Percentiles rank a stretch among this genome's conserved stretches.
Evolutionary conservation across 225 moss, liverwort and hornwort genomes (phyloP).

Genomic region (Physcomitrium patens): DNA sequence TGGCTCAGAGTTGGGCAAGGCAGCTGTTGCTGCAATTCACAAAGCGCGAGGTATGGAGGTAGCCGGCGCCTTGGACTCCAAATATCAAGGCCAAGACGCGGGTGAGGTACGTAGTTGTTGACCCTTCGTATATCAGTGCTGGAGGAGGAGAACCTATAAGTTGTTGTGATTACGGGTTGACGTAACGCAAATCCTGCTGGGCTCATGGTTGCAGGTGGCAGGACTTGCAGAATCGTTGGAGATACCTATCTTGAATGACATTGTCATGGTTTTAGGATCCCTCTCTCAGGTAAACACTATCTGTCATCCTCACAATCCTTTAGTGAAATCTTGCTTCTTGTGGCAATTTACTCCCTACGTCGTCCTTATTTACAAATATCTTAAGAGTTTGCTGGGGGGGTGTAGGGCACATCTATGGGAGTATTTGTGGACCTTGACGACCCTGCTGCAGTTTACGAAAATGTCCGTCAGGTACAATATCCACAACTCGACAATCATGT

Average conservation of each 20-base stretch:
- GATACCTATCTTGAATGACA: slow-evolving; percentile 74
- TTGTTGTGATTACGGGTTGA: neutral
- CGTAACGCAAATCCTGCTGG: neutral
- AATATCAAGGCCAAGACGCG: slow-evolving; percentile 68
- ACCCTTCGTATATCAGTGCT: neutral
- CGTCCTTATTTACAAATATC: slow-evolving; percentile 3
- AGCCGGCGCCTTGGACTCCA: slow-evolving; percentile 77
- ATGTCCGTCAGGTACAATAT: slow-evolving; percentile 70
- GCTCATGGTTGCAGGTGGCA: slow-evolving; percentile 51
- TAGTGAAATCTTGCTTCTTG: neutral
- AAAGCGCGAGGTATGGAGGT: slow-evolving; percentile 85
- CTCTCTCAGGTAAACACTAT: slow-evolving; percentile 58
- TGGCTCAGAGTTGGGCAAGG: slow-evolving; percentile 66
- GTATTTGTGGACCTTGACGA: slow-evolving; percentile 86
- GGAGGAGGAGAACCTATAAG: neutral
- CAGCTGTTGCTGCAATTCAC: slow-evolving; percentile 66
- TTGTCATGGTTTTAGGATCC: slow-evolving; percentile 88
- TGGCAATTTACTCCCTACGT: neutral
- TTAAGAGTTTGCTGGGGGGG: slow-evolving; percentile 18
- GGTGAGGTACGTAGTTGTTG: slow-evolving; percentile 58
- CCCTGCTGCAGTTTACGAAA: slow-evolving; percentile 66
- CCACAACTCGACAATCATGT: neutral
- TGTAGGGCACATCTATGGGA: slow-evolving; percentile 63
- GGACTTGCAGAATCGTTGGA: slow-evolving; percentile 72
- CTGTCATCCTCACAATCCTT: neutral